Evolutionary conservation across 2,329 filamentous ascomycete genomes (phyloP).

Genomic region (Colletotrichum sp.): DNA sequence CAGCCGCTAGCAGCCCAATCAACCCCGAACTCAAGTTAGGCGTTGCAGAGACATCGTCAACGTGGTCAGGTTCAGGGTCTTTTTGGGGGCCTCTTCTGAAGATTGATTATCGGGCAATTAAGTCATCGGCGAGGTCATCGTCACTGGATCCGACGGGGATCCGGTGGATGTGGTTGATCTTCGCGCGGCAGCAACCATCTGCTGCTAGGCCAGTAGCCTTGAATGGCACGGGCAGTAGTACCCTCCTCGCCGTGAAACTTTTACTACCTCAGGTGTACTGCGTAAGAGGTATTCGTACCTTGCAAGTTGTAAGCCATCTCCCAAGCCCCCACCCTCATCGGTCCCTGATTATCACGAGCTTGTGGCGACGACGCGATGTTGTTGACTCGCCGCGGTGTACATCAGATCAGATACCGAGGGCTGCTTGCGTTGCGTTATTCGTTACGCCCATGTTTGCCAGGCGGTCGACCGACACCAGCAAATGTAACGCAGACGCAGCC

Average conservation of each 20-base stretch:
- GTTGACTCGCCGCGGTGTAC: neutral
- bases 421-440: neutral
- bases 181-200: neutral
- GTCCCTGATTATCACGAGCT: neutral
- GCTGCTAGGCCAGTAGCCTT: neutral
- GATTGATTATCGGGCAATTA: constrained; percentile 14
- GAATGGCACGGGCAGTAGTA: neutral
- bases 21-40: neutral
- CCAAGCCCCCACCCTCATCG: neutral
- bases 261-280: neutral
- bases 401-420: neutral
- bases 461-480: neutral
- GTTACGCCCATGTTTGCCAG: neutral
- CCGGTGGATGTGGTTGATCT: constrained; percentile 1
- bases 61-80: constrained; percentile 7
- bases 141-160: neutral
- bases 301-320: neutral
- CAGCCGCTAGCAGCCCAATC: constrained; percentile 12
- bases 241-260: neutral
- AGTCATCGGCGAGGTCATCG: constrained; percentile 6
- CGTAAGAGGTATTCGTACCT: neutral
- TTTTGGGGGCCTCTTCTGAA: neutral
- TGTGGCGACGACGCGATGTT: constrained; percentile 9
- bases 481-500: neutral
- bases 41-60: constrained; percentile 2